These are phyloP conservation scores for Heritiera littoralis DNA, from an alignment of 345 rosid genomes.

Conservation along the genomic window DNA sequence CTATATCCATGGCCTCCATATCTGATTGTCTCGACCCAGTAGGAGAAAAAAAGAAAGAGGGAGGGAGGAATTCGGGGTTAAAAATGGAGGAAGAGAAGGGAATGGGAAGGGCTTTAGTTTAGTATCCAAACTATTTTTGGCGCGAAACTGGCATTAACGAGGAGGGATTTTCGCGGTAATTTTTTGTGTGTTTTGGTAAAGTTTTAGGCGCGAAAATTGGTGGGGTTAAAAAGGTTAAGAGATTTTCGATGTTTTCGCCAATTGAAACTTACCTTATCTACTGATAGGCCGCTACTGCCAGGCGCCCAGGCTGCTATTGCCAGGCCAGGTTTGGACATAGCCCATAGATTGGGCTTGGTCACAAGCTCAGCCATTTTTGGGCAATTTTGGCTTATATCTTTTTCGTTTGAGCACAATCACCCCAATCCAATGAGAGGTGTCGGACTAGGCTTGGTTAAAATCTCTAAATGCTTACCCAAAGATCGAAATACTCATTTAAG, in stretches of 20 bases:
- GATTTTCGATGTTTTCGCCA: background rate
- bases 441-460: too few relatives aligned
- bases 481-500: background rate
- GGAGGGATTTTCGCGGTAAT: background rate
- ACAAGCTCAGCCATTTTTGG: background rate
- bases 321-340: too few relatives aligned
- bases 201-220: background rate
- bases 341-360: background rate
- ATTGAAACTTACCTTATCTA: too few relatives aligned
- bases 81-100: background rate
- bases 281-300: too few relatives aligned
- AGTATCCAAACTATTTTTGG: background rate
- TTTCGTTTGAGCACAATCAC: too few relatives aligned
- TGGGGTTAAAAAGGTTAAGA: background rate
- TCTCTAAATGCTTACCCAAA: too few relatives aligned
- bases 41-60: background rate
- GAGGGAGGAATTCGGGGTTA: background rate
- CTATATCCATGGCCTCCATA: conserved; percentile 20
- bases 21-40: conserved; percentile 2
- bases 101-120: background rate
- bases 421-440: too few relatives aligned
- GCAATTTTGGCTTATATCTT: background rate
- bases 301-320: too few relatives aligned
- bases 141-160: conserved; percentile 5
- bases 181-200: background rate